Percentiles rank a stretch among this genome's conserved stretches.
Evolutionary conservation across 23 red algal species (phyloP).

Genomic region (Pyropia yezoensis): DNA sequence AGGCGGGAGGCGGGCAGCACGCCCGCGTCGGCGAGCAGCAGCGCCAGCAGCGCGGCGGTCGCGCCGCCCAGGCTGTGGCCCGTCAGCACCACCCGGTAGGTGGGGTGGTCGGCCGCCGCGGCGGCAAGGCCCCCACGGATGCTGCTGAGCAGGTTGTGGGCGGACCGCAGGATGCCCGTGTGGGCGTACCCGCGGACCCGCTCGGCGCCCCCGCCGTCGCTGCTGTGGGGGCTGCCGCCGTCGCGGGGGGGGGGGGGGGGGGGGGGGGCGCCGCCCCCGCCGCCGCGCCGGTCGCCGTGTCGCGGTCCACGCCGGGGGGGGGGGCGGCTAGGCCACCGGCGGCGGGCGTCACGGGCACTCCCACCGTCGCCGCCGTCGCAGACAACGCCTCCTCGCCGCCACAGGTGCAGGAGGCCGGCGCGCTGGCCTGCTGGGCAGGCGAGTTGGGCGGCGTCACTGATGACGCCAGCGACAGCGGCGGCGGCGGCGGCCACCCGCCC

Average conservation of each 20-base stretch:
- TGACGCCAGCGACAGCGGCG: too few species aligned
- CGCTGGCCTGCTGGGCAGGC: too few species aligned
- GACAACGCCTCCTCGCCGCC: too few species aligned
- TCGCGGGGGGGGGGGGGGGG: too few species aligned
- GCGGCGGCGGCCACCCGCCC: too few species aligned
- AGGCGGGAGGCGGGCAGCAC: constrained; percentile 9
- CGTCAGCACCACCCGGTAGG: constrained; percentile 45
- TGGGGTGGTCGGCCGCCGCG: constrained; percentile 17
- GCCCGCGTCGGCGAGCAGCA: constrained; percentile 53
- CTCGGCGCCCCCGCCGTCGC: background rate
- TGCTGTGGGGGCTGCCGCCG: background rate
- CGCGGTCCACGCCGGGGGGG: background rate
- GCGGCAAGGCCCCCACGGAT: constrained; percentile 15
- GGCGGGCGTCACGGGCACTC: background rate
- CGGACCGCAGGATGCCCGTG: constrained; percentile 45
- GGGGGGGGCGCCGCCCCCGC: background rate
- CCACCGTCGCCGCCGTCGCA: too few species aligned
- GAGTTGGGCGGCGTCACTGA: too few species aligned
- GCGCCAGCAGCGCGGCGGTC: constrained; percentile 34
- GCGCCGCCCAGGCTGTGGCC: constrained; percentile 75
- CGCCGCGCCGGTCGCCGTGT: background rate
- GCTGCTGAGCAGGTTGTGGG: constrained; percentile 27
- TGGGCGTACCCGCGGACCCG: constrained; percentile 36
- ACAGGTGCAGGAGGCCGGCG: too few species aligned
- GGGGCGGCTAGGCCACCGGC: too few species aligned